These are phyloP conservation scores for Termitomyces bulborhizus DNA, from an alignment of 768 basidiomycete species.

Conservation along the genomic window DNA sequence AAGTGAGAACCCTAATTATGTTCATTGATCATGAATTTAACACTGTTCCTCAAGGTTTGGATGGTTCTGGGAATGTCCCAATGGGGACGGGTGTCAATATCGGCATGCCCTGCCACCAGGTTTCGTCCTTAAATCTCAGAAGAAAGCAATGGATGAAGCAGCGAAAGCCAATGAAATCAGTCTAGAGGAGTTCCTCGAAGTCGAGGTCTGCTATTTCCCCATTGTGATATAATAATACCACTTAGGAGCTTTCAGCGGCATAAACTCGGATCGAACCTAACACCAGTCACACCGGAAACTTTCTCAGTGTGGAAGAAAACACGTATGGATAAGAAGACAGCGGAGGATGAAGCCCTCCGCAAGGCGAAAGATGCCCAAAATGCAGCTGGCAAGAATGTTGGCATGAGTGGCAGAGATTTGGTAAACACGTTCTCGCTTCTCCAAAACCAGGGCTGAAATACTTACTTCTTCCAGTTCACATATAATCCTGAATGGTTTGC, in stretches of 20 bases:
- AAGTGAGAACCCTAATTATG: constrained; percentile 41
- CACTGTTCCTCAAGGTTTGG: constrained; percentile 51
- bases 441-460: background rate
- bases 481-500: constrained; percentile 95
- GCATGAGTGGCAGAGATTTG: constrained; percentile 95
- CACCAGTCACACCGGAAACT: constrained; percentile 87
- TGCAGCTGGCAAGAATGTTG: constrained; percentile 83
- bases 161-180: constrained; percentile 87
- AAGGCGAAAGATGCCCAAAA: constrained; percentile 79
- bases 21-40: background rate
- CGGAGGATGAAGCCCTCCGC: constrained; percentile 73
- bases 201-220: constrained; percentile 57
- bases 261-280: constrained; percentile 85
- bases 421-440: constrained; percentile 35
- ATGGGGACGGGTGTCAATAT: constrained; percentile 86
- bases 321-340: constrained; percentile 90
- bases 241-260: constrained; percentile 56
- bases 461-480: constrained; percentile 58
- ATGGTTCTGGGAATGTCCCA: constrained; percentile 97
- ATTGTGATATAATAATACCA: background rate
- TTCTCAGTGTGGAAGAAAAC: constrained; percentile 97
- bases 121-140: constrained; percentile 91
- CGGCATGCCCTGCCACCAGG: constrained; percentile 94
- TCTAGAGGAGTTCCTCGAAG: constrained; percentile 95
- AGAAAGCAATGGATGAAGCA: constrained; percentile 86